Evolutionary conservation across 495 filamentous ascomycete species (phyloP).

Genomic region (Platismatia glauca): DNA sequence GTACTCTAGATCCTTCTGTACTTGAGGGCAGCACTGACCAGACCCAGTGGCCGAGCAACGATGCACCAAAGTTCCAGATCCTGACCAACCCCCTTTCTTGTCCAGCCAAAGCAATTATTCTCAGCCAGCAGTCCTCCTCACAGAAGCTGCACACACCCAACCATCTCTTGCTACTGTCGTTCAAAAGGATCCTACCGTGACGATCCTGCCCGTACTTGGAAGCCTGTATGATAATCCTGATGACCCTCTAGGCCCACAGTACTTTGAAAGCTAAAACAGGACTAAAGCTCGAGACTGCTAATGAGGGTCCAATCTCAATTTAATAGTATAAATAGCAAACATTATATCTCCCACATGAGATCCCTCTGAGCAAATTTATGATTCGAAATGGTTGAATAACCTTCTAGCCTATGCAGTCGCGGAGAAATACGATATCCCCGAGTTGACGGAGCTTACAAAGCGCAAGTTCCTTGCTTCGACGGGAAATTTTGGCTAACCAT

Average conservation of each 20-base stretch:
- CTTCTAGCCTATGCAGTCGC: background rate
- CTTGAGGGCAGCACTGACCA: background rate
- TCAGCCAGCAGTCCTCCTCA: background rate
- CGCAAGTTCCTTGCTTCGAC: background rate
- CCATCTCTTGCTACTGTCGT: background rate
- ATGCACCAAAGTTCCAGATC: constrained; percentile 11
- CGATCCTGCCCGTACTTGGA: background rate
- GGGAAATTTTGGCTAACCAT: background rate
- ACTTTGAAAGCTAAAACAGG: background rate
- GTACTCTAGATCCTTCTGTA: background rate
- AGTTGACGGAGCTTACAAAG: constrained; percentile 4
- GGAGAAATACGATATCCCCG: constrained; percentile 3
- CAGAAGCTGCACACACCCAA: background rate
- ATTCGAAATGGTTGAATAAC: constrained; percentile 3
- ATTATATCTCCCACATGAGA: background rate
- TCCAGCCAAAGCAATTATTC: background rate
- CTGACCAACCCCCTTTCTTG: constrained; percentile 6
- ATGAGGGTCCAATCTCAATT: background rate
- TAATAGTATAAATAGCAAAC: background rate
- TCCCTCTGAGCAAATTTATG: background rate
- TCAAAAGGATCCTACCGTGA: background rate
- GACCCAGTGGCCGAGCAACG: constrained; percentile 13
- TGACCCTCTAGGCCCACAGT: background rate
- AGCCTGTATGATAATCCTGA: background rate
- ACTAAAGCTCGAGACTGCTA: background rate